phyloP scores from a whole-genome alignment of 2,329 filamentous ascomycete genomes.

The Aspergillus tanneri region DNA sequence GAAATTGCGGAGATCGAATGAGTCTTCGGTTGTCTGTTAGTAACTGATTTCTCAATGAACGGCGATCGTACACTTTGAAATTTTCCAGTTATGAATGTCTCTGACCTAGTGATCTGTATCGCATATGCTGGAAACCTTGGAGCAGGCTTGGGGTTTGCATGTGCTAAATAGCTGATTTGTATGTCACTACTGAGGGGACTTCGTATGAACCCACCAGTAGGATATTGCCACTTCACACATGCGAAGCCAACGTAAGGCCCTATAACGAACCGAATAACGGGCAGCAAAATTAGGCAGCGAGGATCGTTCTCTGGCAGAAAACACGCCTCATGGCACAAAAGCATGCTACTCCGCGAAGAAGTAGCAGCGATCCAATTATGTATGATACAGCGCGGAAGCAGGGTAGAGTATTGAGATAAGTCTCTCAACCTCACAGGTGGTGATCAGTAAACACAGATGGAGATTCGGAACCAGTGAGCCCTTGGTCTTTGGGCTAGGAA shows the following conservation, averaged over 20 bases:
- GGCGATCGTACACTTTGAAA: constrained; percentile 1
- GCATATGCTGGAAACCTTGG: neutral
- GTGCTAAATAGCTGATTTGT: neutral
- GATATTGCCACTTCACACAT: neutral
- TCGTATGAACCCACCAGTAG: neutral
- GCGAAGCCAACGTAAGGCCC: neutral
- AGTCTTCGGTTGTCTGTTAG: constrained; percentile 1
- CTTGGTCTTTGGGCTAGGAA: too few species aligned
- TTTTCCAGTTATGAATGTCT: neutral
- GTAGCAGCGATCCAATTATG: too few species aligned
- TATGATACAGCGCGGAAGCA: too few species aligned
- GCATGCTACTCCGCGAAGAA: too few species aligned
- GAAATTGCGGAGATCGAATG: constrained; percentile 1
- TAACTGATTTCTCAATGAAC: neutral
- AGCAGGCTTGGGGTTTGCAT: neutral
- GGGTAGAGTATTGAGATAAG: too few species aligned
- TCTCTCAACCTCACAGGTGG: too few species aligned
- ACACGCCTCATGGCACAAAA: neutral
- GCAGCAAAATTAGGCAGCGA: constrained; percentile 1
- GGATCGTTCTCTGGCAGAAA: neutral
- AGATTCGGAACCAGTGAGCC: too few species aligned
- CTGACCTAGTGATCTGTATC: neutral
- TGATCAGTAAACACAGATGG: too few species aligned
- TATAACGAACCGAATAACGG: neutral
- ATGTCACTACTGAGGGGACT: neutral